Conservation (phyloP, 2,329 filamentous ascomycete species). For the Aspergillus fumigatus region DNA sequence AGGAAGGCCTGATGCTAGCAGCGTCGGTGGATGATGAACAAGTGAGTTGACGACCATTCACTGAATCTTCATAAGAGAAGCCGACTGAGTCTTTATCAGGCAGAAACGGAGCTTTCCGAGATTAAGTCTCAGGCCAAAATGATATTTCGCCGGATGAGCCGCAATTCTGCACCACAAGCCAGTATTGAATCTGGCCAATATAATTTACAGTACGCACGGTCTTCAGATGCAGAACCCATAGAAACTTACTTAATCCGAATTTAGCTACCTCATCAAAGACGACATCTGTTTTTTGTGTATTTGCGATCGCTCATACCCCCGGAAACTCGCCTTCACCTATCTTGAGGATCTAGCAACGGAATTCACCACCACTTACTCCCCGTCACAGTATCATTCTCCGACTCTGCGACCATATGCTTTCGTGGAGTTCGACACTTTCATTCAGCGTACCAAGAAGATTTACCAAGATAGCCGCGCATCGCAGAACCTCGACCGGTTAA, state of each 20-base stretch:
- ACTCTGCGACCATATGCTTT: slow-evolving; percentile 87
- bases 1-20: slow-evolving; percentile 81
- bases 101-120: slow-evolving; percentile 72
- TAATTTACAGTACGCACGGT: slow-evolving; percentile 69
- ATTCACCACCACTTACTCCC: slow-evolving; percentile 80
- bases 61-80: not conserved
- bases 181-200: slow-evolving; percentile 82
- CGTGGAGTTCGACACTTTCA: slow-evolving; percentile 97
- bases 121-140: slow-evolving; percentile 89
- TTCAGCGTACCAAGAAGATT: slow-evolving; percentile 83
- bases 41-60: slow-evolving; percentile 38
- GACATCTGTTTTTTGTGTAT: slow-evolving; percentile 90
- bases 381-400: slow-evolving; percentile 67
- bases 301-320: slow-evolving; percentile 88
- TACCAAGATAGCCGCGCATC: slow-evolving; percentile 90
- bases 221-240: not conserved
- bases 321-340: slow-evolving; percentile 98
- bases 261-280: slow-evolving; percentile 76
- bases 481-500: slow-evolving; percentile 90
- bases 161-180: slow-evolving; percentile 84
- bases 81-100: slow-evolving; percentile 34
- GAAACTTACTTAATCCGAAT: not conserved
- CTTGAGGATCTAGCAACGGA: slow-evolving; percentile 86
- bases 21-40: slow-evolving; percentile 91
- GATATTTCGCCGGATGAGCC: slow-evolving; percentile 80